These are phyloP conservation scores for Malania oleifera DNA, from an alignment of 164 flowering plant species.

Conservation along the genomic window DNA sequence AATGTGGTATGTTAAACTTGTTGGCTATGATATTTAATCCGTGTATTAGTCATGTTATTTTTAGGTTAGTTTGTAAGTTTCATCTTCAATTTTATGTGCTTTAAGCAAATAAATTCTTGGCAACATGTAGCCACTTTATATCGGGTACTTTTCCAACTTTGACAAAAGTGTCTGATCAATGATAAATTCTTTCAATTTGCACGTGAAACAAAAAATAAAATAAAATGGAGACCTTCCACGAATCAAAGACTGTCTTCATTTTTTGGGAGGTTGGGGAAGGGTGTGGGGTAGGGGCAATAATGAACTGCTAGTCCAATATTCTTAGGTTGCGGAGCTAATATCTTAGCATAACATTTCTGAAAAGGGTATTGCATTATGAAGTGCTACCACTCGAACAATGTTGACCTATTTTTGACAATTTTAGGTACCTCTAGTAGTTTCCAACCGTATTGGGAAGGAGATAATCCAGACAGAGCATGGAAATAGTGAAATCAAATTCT, in stretches of 20 bases:
- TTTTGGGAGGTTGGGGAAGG: too few relatives aligned
- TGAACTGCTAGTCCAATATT: too few relatives aligned
- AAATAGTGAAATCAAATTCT: conserved; percentile 75
- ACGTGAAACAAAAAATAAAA: too few relatives aligned
- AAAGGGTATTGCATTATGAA: not conserved
- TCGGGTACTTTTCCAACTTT: not conserved
- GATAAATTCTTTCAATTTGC: too few relatives aligned
- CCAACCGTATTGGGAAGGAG: conserved; percentile 94
- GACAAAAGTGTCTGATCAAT: too few relatives aligned
- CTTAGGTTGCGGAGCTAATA: too few relatives aligned
- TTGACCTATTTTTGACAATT: conserved; percentile 2
- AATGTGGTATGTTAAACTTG: conserved; percentile 55
- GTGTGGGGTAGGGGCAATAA: too few relatives aligned
- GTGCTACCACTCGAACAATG: not conserved
- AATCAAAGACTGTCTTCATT: too few relatives aligned
- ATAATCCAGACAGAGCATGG: conserved; percentile 87
- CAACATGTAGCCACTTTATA: not conserved
- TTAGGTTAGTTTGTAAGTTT: conserved; percentile 2
- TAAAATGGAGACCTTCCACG: too few relatives aligned
- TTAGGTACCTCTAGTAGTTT: conserved; percentile 92
- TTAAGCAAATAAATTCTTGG: not conserved
- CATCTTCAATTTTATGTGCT: not conserved
- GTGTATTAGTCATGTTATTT: conserved; percentile 1
- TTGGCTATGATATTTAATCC: too few relatives aligned
- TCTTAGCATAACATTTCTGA: not conserved